A percentile compares a stretch with the other conserved stretches of the same genome.
These are phyloP conservation scores for Boletus rubropictus DNA, from an alignment of 768 basidiomycete species.

Conservation along the genomic window DNA sequence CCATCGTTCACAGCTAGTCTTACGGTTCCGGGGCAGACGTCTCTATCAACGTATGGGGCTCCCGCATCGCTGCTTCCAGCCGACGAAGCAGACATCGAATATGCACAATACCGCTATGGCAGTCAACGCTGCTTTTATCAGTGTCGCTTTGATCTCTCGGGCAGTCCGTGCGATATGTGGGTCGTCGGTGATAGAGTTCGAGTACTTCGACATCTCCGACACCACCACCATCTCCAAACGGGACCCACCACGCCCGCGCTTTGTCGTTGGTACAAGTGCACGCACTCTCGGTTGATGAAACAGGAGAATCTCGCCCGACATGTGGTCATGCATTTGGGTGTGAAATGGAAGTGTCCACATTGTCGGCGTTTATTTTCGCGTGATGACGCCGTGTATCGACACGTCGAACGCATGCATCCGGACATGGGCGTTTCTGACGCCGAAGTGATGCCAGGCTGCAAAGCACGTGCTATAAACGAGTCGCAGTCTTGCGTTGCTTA, in stretches of 20 bases:
- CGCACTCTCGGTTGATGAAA: conserved; percentile 22
- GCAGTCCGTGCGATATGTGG: conserved; percentile 22
- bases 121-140: conserved; percentile 17
- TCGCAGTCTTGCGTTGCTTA: conserved; percentile 5
- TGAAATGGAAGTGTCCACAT: conserved; percentile 28
- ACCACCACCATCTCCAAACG: conserved; percentile 17
- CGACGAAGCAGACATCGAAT: conserved; percentile 23
- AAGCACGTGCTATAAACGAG: conserved; percentile 12
- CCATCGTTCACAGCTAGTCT: neutral
- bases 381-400: conserved; percentile 30
- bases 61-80: neutral
- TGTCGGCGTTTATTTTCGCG: conserved; percentile 25
- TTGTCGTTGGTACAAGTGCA: conserved; percentile 25
- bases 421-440: conserved; percentile 20
- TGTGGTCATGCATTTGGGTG: conserved; percentile 25
- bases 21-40: neutral
- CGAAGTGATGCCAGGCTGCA: conserved; percentile 20
- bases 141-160: conserved; percentile 23
- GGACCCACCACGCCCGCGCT: conserved; percentile 8
- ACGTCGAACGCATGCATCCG: conserved; percentile 26
- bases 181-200: conserved; percentile 24
- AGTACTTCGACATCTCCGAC: conserved; percentile 27
- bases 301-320: conserved; percentile 31
- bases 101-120: conserved; percentile 16
- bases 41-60: neutral